These are phyloP conservation scores for Aspergillus sp. DNA, from an alignment of 2,329 filamentous ascomycete genomes.

Conservation along the genomic window DNA sequence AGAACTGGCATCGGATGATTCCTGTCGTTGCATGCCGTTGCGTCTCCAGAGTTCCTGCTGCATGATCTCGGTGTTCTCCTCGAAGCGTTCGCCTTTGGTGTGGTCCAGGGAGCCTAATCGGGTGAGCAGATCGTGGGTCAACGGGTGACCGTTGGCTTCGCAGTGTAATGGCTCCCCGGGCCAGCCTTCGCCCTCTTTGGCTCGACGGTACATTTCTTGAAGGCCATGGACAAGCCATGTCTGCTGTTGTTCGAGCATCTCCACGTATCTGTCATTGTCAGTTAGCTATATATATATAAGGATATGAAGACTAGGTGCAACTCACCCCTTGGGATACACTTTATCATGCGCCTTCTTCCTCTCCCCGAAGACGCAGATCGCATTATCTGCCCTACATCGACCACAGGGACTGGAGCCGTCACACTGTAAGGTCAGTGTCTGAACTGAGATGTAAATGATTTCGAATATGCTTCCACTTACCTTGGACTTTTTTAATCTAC, in stretches of 20 bases:
- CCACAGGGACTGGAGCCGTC: slow-evolving; percentile 55
- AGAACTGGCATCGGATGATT: slow-evolving; percentile 51
- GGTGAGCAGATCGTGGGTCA: slow-evolving; percentile 57
- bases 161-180: slow-evolving; percentile 46
- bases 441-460: not conserved
- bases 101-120: slow-evolving; percentile 50
- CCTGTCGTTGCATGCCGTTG: slow-evolving; percentile 47
- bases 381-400: slow-evolving; percentile 56
- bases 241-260: slow-evolving; percentile 61
- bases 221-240: slow-evolving; percentile 53
- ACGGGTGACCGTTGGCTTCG: slow-evolving; percentile 46
- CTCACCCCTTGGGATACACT: slow-evolving; percentile 60
- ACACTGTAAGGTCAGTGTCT: slow-evolving; percentile 38
- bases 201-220: slow-evolving; percentile 51
- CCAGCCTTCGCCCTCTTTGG: slow-evolving; percentile 48
- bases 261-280: slow-evolving; percentile 45
- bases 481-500: slow-evolving; percentile 60
- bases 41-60: slow-evolving; percentile 48
- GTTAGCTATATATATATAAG: not conserved
- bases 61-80: slow-evolving; percentile 50
- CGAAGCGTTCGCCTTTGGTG: slow-evolving; percentile 47
- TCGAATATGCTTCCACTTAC: slow-evolving; percentile 23
- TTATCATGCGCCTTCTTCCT: slow-evolving; percentile 60
- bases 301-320: slow-evolving; percentile 6
- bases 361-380: slow-evolving; percentile 58